Conservation (phyloP, 2,329 filamentous ascomycete genomes). For the Blastomyces silverae region DNA sequence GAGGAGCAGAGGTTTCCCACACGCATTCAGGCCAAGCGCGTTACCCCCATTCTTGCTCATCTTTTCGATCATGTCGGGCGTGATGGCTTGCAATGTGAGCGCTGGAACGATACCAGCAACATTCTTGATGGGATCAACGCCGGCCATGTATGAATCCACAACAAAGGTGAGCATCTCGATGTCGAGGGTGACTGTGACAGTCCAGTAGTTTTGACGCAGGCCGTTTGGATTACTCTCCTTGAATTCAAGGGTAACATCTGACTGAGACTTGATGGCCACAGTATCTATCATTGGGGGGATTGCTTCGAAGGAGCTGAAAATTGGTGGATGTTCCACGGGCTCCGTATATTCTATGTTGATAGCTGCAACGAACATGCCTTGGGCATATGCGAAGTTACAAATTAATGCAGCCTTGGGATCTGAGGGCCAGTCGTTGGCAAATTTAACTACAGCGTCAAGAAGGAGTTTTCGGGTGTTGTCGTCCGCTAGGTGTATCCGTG, state of each 20-base stretch:
- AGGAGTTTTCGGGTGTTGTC: slow-evolving; percentile 28
- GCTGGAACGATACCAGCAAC: slow-evolving; percentile 25
- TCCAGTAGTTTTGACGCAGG: slow-evolving; percentile 32
- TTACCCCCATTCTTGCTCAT: slow-evolving; percentile 33
- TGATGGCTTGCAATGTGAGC: slow-evolving; percentile 32
- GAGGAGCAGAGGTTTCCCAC: slow-evolving; percentile 25
- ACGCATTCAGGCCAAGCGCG: slow-evolving; percentile 30
- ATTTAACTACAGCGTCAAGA: slow-evolving; percentile 31
- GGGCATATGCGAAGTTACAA: slow-evolving; percentile 28
- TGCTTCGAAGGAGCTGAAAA: slow-evolving; percentile 29
- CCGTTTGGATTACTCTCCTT: slow-evolving; percentile 31
- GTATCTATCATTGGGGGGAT: slow-evolving; percentile 26
- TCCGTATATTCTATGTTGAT: slow-evolving; percentile 37
- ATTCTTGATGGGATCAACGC: slow-evolving; percentile 22
- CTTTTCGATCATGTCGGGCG: slow-evolving; percentile 27
- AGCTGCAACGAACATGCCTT: slow-evolving; percentile 27
- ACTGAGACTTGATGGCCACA: slow-evolving; percentile 27
- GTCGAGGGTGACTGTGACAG: slow-evolving; percentile 30
- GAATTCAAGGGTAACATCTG: slow-evolving; percentile 34
- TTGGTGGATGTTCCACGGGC: slow-evolving; percentile 28
- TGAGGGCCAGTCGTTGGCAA: slow-evolving; percentile 27
- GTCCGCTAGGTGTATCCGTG: slow-evolving; percentile 25
- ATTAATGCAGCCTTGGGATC: slow-evolving; percentile 36
- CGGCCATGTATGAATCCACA: slow-evolving; percentile 25
- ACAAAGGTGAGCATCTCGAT: slow-evolving; percentile 27